Base-by-base conservation (phyloP, 352 stramenopile genomes). In the Phytophthora kernoviae region DNA sequence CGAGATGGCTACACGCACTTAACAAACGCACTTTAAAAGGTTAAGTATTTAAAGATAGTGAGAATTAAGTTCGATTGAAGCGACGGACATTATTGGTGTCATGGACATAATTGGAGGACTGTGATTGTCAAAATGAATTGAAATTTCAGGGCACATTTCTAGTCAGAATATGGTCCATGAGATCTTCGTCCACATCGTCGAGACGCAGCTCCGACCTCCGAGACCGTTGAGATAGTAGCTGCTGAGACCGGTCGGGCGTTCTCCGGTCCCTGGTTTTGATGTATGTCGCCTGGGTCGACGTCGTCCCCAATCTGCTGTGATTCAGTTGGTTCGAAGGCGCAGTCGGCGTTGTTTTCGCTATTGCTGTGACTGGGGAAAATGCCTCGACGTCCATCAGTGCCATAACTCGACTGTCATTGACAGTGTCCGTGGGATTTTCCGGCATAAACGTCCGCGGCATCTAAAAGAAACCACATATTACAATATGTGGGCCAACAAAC, bases 101-200 rank as follows among this genome's bases (percentile, higher is more conserved):
- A n/a, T n/a, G 24, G 24, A 9, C 27, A n/a, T 14, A 15, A 32
- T 39, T 45, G 5, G 7, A 42, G 43, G n/a, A 32, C n/a, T n/a
- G n/a, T n/a, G n/a, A n/a, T n/a, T n/a, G n/a, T n/a, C n/a, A n/a
- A n/a, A n/a, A n/a, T n/a, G n/a, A n/a, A n/a, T n/a, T n/a, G n/a
- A n/a, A n/a, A n/a, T n/a, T 46, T 45, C n/a, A 17, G 14, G 32
- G 21, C 36, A 20, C 33, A 32, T 22, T 54, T 54, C 21, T 27
- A 70, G 63, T 73, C 42, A 88, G 55, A 2, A 89, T 91, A 54
- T 82, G 58, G 53, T 84, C 65, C 81, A 88, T 89, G 54, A 89
- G 77, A 26, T 75, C 73, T 62, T 91, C 81, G 42, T 91, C 81
- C 21, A 67, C 58, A 44, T 91, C 77, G 52, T 87, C 79, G 41